Percentiles rank a stretch among this genome's conserved stretches.
Evolutionary conservation across 257 asterid species (phyloP).

Genomic region (Przewalskia tangutica): DNA sequence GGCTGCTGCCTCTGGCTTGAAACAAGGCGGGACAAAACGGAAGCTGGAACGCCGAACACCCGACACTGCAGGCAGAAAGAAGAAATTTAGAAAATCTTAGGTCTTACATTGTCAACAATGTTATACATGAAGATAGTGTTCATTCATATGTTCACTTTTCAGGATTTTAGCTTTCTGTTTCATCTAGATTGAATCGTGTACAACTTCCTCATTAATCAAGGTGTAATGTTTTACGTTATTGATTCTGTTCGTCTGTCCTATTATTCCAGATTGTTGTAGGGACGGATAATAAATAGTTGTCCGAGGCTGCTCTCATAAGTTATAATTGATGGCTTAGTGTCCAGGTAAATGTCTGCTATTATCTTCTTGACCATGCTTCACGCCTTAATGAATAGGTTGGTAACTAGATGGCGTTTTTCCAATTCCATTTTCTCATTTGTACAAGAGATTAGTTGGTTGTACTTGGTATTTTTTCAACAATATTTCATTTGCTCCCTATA

Average conservation of each 20-base stretch:
- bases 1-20: constrained; percentile 23
- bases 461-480: not conserved
- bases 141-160: not conserved
- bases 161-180: not conserved
- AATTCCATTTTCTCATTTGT: not conserved
- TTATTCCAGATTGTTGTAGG: not conserved
- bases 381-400: not conserved
- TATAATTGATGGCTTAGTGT: not conserved
- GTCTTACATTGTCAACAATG: constrained; percentile 8
- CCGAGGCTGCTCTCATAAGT: not conserved
- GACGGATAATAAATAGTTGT: not conserved
- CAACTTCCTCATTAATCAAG: not conserved
- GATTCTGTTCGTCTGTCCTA: not conserved
- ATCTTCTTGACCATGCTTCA: not conserved
- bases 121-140: not conserved
- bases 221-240: not conserved
- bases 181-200: not conserved
- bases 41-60: constrained; percentile 57
- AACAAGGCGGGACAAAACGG: constrained; percentile 50
- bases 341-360: not conserved
- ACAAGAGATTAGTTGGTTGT: not conserved
- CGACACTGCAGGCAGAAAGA: constrained; percentile 39
- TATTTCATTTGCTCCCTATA: not conserved
- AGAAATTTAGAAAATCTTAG: constrained; percentile 52
- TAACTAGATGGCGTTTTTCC: not conserved